Percentiles rank a stretch among this genome's conserved stretches.
phyloP scores from a whole-genome alignment of 1,284 basidiomycete species.

The Ustilago curta region DNA sequence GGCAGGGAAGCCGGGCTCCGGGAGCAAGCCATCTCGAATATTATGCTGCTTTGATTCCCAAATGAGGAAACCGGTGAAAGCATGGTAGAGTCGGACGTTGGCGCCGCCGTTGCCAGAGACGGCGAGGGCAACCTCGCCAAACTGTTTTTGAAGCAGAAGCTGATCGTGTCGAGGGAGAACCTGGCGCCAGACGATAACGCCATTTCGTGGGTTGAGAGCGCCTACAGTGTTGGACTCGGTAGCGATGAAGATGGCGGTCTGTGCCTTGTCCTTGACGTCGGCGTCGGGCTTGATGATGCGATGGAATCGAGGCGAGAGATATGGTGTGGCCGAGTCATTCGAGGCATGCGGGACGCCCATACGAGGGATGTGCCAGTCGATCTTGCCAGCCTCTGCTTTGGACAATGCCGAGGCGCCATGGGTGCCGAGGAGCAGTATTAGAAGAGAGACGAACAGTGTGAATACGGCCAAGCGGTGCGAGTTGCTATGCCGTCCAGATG shows the following conservation, averaged over 20 bases:
- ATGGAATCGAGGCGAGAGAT: constrained; percentile 65
- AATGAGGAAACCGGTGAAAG: constrained; percentile 77
- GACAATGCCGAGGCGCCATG: constrained; percentile 28
- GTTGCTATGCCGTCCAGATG: constrained; percentile 21
- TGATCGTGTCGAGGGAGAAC: constrained; percentile 79
- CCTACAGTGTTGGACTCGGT: constrained; percentile 84
- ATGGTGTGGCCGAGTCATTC: constrained; percentile 39
- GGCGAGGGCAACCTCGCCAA: constrained; percentile 72
- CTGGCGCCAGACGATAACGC: constrained; percentile 85
- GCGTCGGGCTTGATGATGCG: constrained; percentile 65
- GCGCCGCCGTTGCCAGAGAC: constrained; percentile 82
- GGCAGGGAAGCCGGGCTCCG: constrained; percentile 38
- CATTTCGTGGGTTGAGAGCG: constrained; percentile 79
- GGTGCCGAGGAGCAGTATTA: constrained; percentile 19
- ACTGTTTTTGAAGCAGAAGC: constrained; percentile 77
- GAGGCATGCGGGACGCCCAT: constrained; percentile 51
- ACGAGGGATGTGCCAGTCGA: constrained; percentile 56
- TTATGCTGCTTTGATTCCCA: constrained; percentile 74
- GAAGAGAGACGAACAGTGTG: constrained; percentile 25
- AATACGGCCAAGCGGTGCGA: constrained; percentile 18
- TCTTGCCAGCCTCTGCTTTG: constrained; percentile 47
- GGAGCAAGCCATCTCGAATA: constrained; percentile 38
- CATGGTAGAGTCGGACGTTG: constrained; percentile 79
- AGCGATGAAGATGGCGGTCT: constrained; percentile 76
- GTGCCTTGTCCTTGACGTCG: constrained; percentile 64